Evolutionary conservation across 306 rosid genomes (phyloP).

Genomic region (Prunus padus): DNA sequence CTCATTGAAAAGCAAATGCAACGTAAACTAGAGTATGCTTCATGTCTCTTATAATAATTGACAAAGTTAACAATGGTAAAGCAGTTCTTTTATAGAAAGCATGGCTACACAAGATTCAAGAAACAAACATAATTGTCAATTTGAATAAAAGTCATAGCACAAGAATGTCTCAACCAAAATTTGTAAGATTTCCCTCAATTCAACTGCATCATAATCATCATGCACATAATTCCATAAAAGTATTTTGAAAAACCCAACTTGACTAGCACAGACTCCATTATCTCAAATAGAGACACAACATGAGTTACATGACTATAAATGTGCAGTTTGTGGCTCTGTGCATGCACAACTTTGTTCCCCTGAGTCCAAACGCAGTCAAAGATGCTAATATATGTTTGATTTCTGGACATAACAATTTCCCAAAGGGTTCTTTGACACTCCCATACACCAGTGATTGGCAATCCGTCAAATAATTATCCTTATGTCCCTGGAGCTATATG

Average conservation of each 20-base stretch:
- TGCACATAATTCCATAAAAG: not conserved
- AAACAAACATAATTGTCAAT: no score
- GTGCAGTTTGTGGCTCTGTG: not conserved
- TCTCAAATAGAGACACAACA: not conserved
- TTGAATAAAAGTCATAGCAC: not conserved
- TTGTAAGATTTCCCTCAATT: not conserved
- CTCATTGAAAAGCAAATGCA: not conserved
- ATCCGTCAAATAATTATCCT: not conserved
- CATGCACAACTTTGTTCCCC: not conserved
- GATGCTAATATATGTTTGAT: not conserved
- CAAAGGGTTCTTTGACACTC: not conserved
- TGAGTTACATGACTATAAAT: not conserved
- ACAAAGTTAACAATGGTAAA: not conserved
- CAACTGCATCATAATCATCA: not conserved
- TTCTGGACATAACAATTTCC: not conserved
- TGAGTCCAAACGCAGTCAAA: not conserved
- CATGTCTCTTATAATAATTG: not conserved
- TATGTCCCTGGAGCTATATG: not conserved
- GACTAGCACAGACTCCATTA: not conserved
- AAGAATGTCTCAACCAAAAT: constrained; percentile 1
- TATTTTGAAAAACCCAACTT: no score
- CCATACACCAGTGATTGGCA: not conserved
- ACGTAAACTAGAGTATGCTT: not conserved
- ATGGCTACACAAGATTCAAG: no score
- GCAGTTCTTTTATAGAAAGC: not conserved